A percentile compares a stretch with the other conserved stretches of the same genome.
Evolutionary conservation across 805 yeast species (phyloP).

Genomic region (Candida alai): DNA sequence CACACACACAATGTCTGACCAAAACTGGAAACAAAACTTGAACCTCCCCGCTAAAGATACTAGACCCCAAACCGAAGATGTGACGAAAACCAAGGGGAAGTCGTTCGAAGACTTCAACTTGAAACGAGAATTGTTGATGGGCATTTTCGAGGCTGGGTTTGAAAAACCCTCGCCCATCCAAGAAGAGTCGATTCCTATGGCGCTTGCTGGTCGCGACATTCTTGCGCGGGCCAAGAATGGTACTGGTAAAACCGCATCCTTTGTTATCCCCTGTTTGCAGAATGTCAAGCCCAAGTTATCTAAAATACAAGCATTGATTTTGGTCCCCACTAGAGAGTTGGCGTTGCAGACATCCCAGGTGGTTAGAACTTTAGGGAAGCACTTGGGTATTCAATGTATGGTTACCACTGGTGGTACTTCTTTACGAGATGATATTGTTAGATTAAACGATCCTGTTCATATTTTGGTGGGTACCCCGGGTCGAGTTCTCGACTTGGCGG

Average conservation of each 20-base stretch:
- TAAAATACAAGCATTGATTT: constrained; percentile 85
- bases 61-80: constrained; percentile 98
- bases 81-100: constrained; percentile 83
- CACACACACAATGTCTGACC: constrained; percentile 5
- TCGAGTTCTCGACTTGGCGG: constrained; percentile 89
- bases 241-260: constrained; percentile 98
- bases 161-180: constrained; percentile 98
- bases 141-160: constrained; percentile 97
- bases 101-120: constrained; percentile 88
- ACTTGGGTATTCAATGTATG: constrained; percentile 89
- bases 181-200: constrained; percentile 95
- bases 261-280: constrained; percentile 89
- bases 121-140: constrained; percentile 93
- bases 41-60: constrained; percentile 53
- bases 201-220: constrained; percentile 91
- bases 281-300: constrained; percentile 78
- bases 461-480: constrained; percentile 97
- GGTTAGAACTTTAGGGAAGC: constrained; percentile 92
- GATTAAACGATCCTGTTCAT: constrained; percentile 91
- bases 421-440: constrained; percentile 87
- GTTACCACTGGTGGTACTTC: constrained; percentile 98
- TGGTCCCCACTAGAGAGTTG: constrained; percentile 96
- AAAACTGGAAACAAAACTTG: constrained; percentile 10
- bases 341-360: constrained; percentile 98
- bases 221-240: constrained; percentile 98